These are phyloP conservation scores for Aspergillus funiculosus DNA, from an alignment of 495 filamentous ascomycete genomes.

Conservation along the genomic window DNA sequence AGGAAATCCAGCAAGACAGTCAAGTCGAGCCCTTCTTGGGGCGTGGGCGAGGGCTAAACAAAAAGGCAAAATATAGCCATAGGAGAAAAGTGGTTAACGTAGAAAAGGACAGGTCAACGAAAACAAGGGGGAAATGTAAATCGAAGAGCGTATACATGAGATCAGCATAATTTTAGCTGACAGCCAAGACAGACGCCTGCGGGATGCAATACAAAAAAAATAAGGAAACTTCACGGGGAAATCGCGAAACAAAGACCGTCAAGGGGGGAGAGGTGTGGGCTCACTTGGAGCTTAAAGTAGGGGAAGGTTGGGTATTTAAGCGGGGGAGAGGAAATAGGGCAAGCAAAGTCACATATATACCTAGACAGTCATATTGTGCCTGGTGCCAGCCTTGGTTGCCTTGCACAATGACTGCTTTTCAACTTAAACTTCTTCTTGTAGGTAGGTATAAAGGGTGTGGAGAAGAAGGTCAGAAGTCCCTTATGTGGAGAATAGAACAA, in stretches of 20 bases:
- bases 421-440: constrained; percentile 3
- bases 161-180: constrained; percentile 35
- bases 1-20: constrained; percentile 14
- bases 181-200: constrained; percentile 44
- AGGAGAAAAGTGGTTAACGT: constrained; percentile 18
- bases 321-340: constrained; percentile 11
- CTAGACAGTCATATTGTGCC: background rate
- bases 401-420: background rate
- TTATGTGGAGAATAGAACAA: background rate
- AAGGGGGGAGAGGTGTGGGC: constrained; percentile 32
- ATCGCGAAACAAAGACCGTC: constrained; percentile 27
- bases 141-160: constrained; percentile 32
- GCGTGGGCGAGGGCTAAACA: constrained; percentile 13
- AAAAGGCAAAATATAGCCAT: constrained; percentile 22
- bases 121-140: constrained; percentile 28
- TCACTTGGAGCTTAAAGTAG: constrained; percentile 34
- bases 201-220: constrained; percentile 42
- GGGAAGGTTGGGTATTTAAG: constrained; percentile 25
- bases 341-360: constrained; percentile 12
- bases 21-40: constrained; percentile 20
- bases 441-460: constrained; percentile 4
- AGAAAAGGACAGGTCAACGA: constrained; percentile 20
- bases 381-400: background rate
- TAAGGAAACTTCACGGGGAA: constrained; percentile 15
- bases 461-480: background rate